Evolutionary conservation across 2,329 filamentous ascomycete species (phyloP).

Genomic region (Exophiala lecanii-corni): DNA sequence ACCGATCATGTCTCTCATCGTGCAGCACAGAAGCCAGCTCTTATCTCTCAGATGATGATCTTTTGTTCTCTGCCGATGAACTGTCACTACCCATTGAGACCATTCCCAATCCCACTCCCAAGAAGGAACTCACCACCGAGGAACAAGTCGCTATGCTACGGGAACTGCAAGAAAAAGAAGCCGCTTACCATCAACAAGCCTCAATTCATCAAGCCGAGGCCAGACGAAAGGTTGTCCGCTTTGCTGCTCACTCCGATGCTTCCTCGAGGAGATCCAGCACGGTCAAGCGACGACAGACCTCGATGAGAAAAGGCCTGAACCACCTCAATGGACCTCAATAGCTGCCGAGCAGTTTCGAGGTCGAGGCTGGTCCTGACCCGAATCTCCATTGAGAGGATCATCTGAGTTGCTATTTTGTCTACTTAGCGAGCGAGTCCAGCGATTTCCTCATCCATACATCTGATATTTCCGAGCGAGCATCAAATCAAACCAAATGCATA

Average conservation of each 20-base stretch:
- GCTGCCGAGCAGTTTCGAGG: not conserved
- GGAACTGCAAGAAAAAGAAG: slow-evolving; percentile 25
- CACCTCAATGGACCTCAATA: slow-evolving; percentile 21
- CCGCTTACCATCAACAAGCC: slow-evolving; percentile 13
- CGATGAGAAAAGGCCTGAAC: slow-evolving; percentile 11
- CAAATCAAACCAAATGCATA: no score
- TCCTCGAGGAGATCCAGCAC: slow-evolving; percentile 18
- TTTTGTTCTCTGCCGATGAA: slow-evolving; percentile 18
- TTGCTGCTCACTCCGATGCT: slow-evolving; percentile 12
- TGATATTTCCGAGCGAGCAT: not conserved
- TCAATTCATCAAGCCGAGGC: slow-evolving; percentile 11
- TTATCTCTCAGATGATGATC: slow-evolving; percentile 27
- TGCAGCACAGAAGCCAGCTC: slow-evolving; percentile 22
- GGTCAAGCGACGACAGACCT: slow-evolving; percentile 14
- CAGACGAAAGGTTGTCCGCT: slow-evolving; percentile 23
- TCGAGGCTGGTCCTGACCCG: not conserved
- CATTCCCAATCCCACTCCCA: slow-evolving; percentile 19
- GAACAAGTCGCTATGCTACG: slow-evolving; percentile 27
- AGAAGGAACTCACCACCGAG: slow-evolving; percentile 27
- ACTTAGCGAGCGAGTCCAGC: slow-evolving; percentile 2
- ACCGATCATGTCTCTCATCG: slow-evolving; percentile 26
- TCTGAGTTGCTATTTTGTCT: not conserved
- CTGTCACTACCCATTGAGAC: slow-evolving; percentile 23
- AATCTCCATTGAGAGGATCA: not conserved
- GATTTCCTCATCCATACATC: not conserved